Conservation (phyloP, 106 monocot genomes). For the Gastrodia elata region DNA sequence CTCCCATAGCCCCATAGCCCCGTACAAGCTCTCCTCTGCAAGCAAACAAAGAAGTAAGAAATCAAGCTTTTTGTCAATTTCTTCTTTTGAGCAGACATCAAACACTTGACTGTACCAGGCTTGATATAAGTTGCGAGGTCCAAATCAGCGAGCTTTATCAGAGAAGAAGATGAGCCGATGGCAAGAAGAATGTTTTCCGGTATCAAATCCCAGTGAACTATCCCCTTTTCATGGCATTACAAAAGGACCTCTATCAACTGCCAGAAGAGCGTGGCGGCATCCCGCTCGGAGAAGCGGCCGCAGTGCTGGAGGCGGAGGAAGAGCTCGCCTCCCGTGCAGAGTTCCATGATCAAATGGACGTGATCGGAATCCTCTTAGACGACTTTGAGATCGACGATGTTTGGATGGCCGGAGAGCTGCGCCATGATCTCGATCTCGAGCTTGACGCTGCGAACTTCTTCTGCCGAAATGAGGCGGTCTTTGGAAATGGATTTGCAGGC, state of each 20-base stretch:
- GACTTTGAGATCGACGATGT: conserved; percentile 76
- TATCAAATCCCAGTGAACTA: conserved; percentile 87
- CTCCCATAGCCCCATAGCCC: conserved; percentile 77
- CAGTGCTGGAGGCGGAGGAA: conserved; percentile 63
- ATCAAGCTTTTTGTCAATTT: no score
- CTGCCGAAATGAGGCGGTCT: conserved; percentile 57
- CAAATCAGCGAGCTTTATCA: conserved; percentile 92
- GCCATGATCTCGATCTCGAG: conserved; percentile 96
- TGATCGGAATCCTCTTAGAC: conserved; percentile 73
- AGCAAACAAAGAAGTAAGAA: no score
- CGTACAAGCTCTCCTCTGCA: conserved; percentile 65
- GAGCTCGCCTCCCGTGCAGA: conserved; percentile 85
- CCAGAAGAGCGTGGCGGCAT: conserved; percentile 50
- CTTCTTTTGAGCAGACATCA: not conserved
- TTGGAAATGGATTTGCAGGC: conserved; percentile 97
- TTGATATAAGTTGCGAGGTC: conserved; percentile 83
- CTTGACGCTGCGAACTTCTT: conserved; percentile 62
- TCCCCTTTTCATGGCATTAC: conserved; percentile 80
- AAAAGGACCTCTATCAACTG: conserved; percentile 74
- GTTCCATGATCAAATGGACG: conserved; percentile 89
- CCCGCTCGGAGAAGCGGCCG: conserved; percentile 57
- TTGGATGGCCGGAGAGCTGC: conserved; percentile 73
- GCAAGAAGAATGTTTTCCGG: conserved; percentile 89
- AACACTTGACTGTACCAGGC: conserved; percentile 39
- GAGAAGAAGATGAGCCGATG: conserved; percentile 49